phyloP scores from a whole-genome alignment of 2,329 filamentous ascomycete genomes.

The Aspergillus texensis region DNA sequence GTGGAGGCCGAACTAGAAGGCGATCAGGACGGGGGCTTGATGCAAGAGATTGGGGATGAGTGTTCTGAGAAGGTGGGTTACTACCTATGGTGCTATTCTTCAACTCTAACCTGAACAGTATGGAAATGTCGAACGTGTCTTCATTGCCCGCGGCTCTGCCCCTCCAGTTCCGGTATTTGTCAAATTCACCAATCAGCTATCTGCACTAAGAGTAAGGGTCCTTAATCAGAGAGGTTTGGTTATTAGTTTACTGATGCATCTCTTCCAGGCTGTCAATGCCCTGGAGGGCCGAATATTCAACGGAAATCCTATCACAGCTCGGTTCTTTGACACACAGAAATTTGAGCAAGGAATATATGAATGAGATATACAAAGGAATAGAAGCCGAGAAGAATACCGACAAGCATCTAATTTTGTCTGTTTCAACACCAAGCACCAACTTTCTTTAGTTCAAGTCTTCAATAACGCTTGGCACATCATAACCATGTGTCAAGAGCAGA shows the following conservation, averaged over 20 bases:
- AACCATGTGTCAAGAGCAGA: background rate
- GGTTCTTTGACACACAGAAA: slow-evolving; percentile 78
- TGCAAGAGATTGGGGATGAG: slow-evolving; percentile 94
- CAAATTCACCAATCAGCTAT: slow-evolving; percentile 84
- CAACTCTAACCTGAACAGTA: slow-evolving; percentile 57
- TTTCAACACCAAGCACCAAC: background rate
- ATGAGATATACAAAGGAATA: slow-evolving; percentile 22
- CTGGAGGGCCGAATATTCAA: slow-evolving; percentile 87
- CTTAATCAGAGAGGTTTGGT: background rate
- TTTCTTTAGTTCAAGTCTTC: background rate
- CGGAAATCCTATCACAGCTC: slow-evolving; percentile 78
- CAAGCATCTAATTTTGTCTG: background rate
- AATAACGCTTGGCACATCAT: background rate
- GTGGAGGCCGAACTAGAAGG: slow-evolving; percentile 74
- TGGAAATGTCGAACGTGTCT: slow-evolving; percentile 77
- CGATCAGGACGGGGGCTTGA: slow-evolving; percentile 63
- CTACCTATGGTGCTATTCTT: background rate
- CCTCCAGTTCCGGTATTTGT: slow-evolving; percentile 75
- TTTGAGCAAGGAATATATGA: slow-evolving; percentile 71
- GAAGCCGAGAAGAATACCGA: background rate
- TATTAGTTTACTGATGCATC: slow-evolving; percentile 3
- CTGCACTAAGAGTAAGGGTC: slow-evolving; percentile 73
- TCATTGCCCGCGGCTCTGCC: slow-evolving; percentile 65
- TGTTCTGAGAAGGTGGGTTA: slow-evolving; percentile 74
- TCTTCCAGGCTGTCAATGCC: slow-evolving; percentile 76